Conservation (phyloP, 2,329 filamentous ascomycete species). For the Fusarium pininemorale region DNA sequence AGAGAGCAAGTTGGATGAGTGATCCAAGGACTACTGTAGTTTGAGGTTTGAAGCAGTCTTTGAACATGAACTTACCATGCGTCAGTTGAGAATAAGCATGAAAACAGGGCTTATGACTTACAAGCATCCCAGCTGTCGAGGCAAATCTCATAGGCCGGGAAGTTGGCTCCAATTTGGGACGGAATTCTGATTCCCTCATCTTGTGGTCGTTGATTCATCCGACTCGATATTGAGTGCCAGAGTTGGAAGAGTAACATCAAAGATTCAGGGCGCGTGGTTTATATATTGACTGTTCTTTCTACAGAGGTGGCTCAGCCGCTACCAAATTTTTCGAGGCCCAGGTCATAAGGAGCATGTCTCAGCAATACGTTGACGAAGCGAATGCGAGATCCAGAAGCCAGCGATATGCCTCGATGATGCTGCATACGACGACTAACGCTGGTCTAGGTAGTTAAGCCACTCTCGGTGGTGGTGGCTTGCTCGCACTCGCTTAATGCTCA, state of each 20-base stretch:
- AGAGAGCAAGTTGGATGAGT: constrained; percentile 47
- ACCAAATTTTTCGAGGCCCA: neutral
- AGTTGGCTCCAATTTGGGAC: constrained; percentile 38
- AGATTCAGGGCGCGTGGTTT: neutral
- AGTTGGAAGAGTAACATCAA: neutral
- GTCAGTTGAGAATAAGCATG: neutral
- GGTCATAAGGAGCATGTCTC: neutral
- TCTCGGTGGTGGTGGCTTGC: constrained; percentile 5
- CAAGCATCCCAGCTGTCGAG: constrained; percentile 23
- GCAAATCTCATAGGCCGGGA: constrained; percentile 26
- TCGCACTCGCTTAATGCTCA: constrained; percentile 26
- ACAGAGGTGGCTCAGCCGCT: neutral
- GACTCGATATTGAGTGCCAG: neutral
- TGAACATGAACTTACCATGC: constrained; percentile 36
- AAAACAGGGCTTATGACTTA: constrained; percentile 17
- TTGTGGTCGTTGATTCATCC: neutral
- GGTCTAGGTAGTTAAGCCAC: neutral
- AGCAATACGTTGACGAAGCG: neutral
- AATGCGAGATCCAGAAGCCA: constrained; percentile 18
- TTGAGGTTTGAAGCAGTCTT: constrained; percentile 48
- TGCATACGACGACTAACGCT: neutral
- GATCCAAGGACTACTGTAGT: constrained; percentile 49
- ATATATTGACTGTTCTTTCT: neutral
- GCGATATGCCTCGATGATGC: neutral
- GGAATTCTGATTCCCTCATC: constrained; percentile 36